Evolutionary conservation across 1,139 yeast species (phyloP).

Genomic region (Candida tunisiensis): DNA sequence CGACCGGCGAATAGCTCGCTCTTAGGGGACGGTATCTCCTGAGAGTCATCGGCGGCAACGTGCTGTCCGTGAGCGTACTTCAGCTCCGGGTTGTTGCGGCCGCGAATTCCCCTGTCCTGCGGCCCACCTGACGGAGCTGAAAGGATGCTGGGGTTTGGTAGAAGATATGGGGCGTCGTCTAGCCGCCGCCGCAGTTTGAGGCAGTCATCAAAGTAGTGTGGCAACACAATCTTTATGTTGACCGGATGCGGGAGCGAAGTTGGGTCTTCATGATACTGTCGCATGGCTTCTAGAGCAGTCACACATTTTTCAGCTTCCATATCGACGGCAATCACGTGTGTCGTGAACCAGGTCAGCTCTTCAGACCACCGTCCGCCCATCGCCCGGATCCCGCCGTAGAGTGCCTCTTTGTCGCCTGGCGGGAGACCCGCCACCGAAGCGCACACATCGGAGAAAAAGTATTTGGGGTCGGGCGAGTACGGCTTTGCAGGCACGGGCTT

Average conservation of each 20-base stretch:
- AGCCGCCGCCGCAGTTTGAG: conserved; percentile 33
- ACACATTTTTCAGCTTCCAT: conserved; percentile 26
- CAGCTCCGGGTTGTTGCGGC: neutral
- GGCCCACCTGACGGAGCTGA: conserved; percentile 1
- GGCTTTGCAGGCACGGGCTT: conserved; percentile 28
- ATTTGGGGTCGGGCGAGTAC: conserved; percentile 55
- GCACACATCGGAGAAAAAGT: conserved; percentile 43
- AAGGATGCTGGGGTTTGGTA: conserved; percentile 17
- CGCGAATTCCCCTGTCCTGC: no score
- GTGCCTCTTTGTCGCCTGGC: conserved; percentile 42
- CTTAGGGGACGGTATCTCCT: no score
- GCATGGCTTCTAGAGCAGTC: conserved; percentile 20
- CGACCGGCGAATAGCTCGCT: conserved; percentile 7
- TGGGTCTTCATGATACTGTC: no score
- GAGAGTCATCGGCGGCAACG: neutral
- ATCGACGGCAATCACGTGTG: conserved; percentile 56
- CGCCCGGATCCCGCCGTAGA: conserved; percentile 49
- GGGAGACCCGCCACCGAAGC: conserved; percentile 47
- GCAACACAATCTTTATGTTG: conserved; percentile 48
- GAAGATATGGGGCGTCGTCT: conserved; percentile 35
- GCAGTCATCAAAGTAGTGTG: conserved; percentile 59
- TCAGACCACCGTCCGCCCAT: conserved; percentile 63
- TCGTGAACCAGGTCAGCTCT: conserved; percentile 48
- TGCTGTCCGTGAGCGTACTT: neutral
- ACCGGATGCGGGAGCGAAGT: no score